Evolutionary conservation across 2,329 filamentous ascomycete genomes (phyloP).

Genomic region (Aspergillus puulaauensis): DNA sequence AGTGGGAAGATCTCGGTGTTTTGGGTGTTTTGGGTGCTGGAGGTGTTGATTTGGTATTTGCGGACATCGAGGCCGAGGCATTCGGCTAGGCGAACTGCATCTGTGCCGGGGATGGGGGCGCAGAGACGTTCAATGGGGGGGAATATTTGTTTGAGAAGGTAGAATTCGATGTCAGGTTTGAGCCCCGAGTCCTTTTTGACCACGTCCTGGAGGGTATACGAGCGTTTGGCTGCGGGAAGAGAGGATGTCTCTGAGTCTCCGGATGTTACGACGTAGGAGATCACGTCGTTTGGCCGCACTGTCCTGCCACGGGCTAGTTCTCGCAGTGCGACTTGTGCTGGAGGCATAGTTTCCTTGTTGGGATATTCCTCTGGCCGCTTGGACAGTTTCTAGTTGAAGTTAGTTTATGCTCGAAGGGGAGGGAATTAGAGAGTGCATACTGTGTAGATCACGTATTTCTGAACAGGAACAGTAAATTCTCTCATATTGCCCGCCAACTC

Average conservation of each 20-base stretch:
- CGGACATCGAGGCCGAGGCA: conserved; percentile 88
- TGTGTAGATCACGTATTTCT: conserved; percentile 97
- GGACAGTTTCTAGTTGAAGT: conserved; percentile 68
- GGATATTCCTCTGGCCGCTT: conserved; percentile 93
- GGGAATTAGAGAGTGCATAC: conserved; percentile 33
- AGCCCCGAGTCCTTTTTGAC: conserved; percentile 73
- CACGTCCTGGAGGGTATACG: conserved; percentile 82
- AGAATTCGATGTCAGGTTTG: conserved; percentile 92
- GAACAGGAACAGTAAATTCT: conserved; percentile 67
- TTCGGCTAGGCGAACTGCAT: conserved; percentile 84
- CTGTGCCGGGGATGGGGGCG: conserved; percentile 90
- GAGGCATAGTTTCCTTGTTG: conserved; percentile 91
- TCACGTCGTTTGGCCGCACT: conserved; percentile 90
- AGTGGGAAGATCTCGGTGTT: conserved; percentile 80
- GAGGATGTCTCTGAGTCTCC: conserved; percentile 62
- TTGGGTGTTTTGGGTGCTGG: conserved; percentile 51
- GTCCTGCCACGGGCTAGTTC: conserved; percentile 83
- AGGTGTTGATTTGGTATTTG: conserved; percentile 75
- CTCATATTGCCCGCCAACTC: conserved; percentile 86
- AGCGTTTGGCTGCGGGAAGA: conserved; percentile 75
- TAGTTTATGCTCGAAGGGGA: conserved; percentile 9
- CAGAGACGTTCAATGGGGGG: conserved; percentile 96
- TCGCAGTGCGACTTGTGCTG: conserved; percentile 90
- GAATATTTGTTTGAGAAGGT: conserved; percentile 96
- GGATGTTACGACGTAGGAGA: conserved; percentile 86